Conservation (phyloP, 2,329 filamentous ascomycete genomes). For the Fusarium nelsonii region DNA sequence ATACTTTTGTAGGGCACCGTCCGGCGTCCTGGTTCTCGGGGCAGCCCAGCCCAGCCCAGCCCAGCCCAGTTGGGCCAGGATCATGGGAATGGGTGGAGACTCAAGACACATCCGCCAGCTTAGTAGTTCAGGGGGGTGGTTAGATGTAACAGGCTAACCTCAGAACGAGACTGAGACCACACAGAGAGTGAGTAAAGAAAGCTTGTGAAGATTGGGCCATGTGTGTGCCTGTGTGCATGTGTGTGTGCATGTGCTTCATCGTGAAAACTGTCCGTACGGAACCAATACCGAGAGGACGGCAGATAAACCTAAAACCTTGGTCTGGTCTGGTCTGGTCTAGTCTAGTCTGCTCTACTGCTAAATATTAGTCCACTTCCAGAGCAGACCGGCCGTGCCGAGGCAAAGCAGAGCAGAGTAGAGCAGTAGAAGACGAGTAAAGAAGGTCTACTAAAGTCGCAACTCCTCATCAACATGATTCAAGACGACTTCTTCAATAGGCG, state of each 20-base stretch:
- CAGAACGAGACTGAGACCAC: not conserved
- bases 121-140: constrained; percentile 15
- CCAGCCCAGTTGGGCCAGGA: constrained; percentile 35
- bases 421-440: constrained; percentile 15
- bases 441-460: not conserved
- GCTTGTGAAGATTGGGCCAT: constrained; percentile 24
- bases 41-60: constrained; percentile 33
- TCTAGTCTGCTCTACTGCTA: not conserved
- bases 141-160: constrained; percentile 13
- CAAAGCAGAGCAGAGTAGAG: not conserved
- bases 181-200: constrained; percentile 15
- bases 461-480: constrained; percentile 13
- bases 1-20: constrained; percentile 31
- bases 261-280: constrained; percentile 42
- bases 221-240: constrained; percentile 1
- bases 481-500: not conserved
- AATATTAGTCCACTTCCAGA: constrained; percentile 16
- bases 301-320: constrained; percentile 42
- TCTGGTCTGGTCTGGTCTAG: constrained; percentile 15
- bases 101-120: not conserved
- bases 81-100: constrained; percentile 39
- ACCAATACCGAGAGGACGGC: constrained; percentile 44
- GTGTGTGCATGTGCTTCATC: not conserved
- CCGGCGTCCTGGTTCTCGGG: constrained; percentile 46
- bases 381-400: constrained; percentile 32